These are phyloP conservation scores for Aspergillus pseudoglaucus DNA, from an alignment of 2,329 filamentous ascomycete species.

Conservation along the genomic window DNA sequence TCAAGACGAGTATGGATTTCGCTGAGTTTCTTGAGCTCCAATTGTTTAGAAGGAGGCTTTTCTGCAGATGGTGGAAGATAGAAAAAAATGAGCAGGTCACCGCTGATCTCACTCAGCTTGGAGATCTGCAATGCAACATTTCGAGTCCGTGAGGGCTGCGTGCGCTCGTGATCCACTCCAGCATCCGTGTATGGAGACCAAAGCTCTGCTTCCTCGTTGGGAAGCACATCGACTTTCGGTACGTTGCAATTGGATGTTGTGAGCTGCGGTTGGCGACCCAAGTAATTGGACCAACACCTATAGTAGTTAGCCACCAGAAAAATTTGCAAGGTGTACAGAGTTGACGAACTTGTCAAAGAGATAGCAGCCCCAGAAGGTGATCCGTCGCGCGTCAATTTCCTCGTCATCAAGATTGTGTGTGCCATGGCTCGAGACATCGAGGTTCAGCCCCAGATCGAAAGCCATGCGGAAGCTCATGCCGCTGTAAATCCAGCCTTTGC, in stretches of 20 bases:
- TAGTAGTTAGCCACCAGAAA: slow-evolving; percentile 8
- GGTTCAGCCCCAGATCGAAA: slow-evolving; percentile 83
- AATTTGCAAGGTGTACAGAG: not conserved
- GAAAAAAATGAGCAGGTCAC: slow-evolving; percentile 80
- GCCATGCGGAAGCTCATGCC: slow-evolving; percentile 99
- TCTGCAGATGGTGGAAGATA: slow-evolving; percentile 69
- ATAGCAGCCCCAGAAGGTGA: slow-evolving; percentile 98
- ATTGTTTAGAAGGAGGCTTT: slow-evolving; percentile 63
- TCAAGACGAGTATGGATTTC: slow-evolving; percentile 87
- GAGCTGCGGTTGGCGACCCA: slow-evolving; percentile 83
- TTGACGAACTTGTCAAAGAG: slow-evolving; percentile 75
- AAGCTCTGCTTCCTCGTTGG: slow-evolving; percentile 72
- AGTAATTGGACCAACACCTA: slow-evolving; percentile 90
- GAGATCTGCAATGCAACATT: slow-evolving; percentile 76
- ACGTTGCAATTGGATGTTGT: slow-evolving; percentile 73
- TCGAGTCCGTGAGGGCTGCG: slow-evolving; percentile 75
- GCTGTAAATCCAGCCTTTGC: slow-evolving; percentile 96
- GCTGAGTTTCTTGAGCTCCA: slow-evolving; percentile 85
- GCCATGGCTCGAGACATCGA: slow-evolving; percentile 65
- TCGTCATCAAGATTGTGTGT: slow-evolving; percentile 63
- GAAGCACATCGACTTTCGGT: slow-evolving; percentile 85
- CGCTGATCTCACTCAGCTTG: slow-evolving; percentile 85
- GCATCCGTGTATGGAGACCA: slow-evolving; percentile 88
- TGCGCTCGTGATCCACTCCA: slow-evolving; percentile 64
- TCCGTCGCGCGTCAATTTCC: slow-evolving; percentile 79